phyloP scores from a whole-genome alignment of 164 flowering plant species.

The Akebia trifoliata region DNA sequence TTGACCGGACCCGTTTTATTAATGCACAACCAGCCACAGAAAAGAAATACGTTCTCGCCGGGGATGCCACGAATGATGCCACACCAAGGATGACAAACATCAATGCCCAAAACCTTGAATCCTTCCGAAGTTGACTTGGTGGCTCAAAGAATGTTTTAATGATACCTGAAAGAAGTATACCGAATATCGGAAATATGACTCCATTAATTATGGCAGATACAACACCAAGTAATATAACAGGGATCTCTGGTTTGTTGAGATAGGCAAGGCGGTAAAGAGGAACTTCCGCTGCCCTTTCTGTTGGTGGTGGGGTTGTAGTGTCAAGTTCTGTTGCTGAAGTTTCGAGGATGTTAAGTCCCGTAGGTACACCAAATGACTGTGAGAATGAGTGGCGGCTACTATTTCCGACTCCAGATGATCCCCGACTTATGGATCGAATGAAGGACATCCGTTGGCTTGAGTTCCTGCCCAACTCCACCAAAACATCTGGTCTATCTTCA shows the following conservation, averaged over 20 bases:
- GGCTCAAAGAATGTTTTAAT: conserved; percentile 1
- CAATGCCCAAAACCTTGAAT: conserved; percentile 4
- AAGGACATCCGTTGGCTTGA: conserved; percentile 19
- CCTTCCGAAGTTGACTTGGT: neutral
- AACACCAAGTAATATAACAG: conserved; percentile 2
- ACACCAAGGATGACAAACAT: neutral
- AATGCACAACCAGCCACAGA: conserved; percentile 2
- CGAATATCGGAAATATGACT: conserved; percentile 3
- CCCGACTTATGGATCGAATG: conserved; percentile 19
- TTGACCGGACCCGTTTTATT: neutral
- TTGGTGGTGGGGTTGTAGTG: neutral
- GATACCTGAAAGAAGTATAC: conserved; percentile 4
- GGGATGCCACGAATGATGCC: conserved; percentile 1
- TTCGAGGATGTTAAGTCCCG: neutral
- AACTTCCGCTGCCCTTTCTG: neutral
- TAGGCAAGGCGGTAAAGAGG: conserved; percentile 1
- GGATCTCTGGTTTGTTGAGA: conserved; percentile 9
- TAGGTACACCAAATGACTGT: conserved; percentile 13
- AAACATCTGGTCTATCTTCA: conserved; percentile 15
- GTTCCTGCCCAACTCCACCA: conserved; percentile 15
- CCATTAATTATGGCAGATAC: conserved; percentile 1
- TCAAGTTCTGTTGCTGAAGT: neutral
- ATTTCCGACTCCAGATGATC: conserved; percentile 28
- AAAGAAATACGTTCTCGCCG: conserved; percentile 6
- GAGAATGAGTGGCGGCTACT: conserved; percentile 28